Base-by-base conservation (phyloP, 805 yeast species). In the Candida xyloterini region DNA sequence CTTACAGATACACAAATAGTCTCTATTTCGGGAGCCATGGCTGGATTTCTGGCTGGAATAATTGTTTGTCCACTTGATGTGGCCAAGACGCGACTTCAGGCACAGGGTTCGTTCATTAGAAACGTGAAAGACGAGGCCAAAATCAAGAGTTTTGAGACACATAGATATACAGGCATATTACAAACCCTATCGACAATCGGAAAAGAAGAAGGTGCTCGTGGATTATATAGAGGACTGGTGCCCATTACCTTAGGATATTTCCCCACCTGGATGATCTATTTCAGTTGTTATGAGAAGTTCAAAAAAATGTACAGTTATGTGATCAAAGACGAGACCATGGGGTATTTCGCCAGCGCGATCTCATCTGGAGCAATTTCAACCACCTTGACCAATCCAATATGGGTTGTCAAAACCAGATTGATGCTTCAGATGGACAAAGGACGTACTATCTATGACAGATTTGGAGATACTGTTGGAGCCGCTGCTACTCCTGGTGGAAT, bases 221-320 rank as follows among this genome's bases (percentile, higher is more conserved):
- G 98, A 0, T 68, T 93, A 10, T 93, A 93, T 59, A 69, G 95
- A 46, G 99, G 99, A 4, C 65, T 93, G 16, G 83, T 83, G 2
- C 98, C 99, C n/a, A 88, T 91, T 27, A 75, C 91, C 1, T 63
- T 91, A 35, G 99, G 99, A 0, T 93, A 93, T 62, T 79, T 93
- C 53, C 99, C 99, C 11, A 88, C 97, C 0, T 93, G 99, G 99
- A 89, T 89, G 72, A 85, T 93, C 33, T 93, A 93, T 60, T 93
- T 93, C 64, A 75, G 91, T 7, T 84, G 89, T 23, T 93, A 93
- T 61, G 98, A 91, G 57, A 67, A 74, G 40, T 81, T 89, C 20
- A 90, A 89, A 58, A 55, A 62, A 31, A 56, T 71, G 34, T 59
- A 50, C 37, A 35, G 51, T 11, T 33, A 34, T 9, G 18, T 43